Conservation (phyloP, 345 rosid species). For the Rubroshorea leprosula region DNA sequence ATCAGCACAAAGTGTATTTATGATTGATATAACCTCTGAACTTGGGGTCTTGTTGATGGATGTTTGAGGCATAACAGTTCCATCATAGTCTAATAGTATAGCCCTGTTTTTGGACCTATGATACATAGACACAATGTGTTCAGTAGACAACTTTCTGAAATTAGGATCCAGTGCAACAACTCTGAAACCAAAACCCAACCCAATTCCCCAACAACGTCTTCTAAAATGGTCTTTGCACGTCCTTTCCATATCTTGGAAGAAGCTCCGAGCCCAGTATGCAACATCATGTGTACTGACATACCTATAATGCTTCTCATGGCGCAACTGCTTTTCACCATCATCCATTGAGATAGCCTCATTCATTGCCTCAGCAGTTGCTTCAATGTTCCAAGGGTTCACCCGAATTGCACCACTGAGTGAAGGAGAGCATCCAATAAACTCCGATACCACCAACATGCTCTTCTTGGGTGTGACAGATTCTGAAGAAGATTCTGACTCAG, state of each 20-base stretch:
- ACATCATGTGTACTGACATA: constrained; percentile 72
- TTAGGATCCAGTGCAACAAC: constrained; percentile 72
- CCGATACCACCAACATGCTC: constrained; percentile 76
- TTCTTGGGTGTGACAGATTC: constrained; percentile 40
- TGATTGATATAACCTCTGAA: constrained; percentile 41
- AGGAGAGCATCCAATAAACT: constrained; percentile 84
- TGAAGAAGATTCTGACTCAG: constrained; percentile 30
- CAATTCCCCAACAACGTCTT: constrained; percentile 72
- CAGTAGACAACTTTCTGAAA: constrained; percentile 54
- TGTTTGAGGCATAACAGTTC: constrained; percentile 66
- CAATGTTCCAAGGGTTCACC: constrained; percentile 69
- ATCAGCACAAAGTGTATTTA: constrained; percentile 50
- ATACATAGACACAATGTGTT: constrained; percentile 48
- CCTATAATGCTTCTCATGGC: constrained; percentile 94
- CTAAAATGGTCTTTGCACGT: constrained; percentile 64
- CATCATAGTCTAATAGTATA: constrained; percentile 64
- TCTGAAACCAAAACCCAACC: constrained; percentile 69
- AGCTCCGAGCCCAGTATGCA: constrained; percentile 71
- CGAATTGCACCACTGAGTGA: constrained; percentile 77
- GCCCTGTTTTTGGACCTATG: constrained; percentile 55
- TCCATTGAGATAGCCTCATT: constrained; percentile 62
- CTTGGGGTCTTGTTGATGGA: constrained; percentile 61
- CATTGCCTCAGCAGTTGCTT: constrained; percentile 71
- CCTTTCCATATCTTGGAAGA: constrained; percentile 73
- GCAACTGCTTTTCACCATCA: constrained; percentile 59